These are phyloP conservation scores for Eucalyptus pauciflora DNA, from an alignment of 345 rosid genomes.

Conservation along the genomic window DNA sequence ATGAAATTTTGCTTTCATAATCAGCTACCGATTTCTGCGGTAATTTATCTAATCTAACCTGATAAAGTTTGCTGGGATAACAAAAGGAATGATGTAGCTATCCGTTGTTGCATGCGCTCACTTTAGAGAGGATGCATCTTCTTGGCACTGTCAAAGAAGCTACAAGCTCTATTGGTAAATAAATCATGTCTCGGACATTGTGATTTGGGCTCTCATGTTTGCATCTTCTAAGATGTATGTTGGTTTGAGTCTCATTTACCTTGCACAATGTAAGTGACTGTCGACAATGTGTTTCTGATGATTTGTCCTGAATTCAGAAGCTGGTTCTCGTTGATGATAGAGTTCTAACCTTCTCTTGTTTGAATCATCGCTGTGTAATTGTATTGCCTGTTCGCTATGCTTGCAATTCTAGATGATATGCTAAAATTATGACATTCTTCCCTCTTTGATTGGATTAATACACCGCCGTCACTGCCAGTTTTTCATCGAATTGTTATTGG, in stretches of 20 bases:
- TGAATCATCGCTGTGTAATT: background rate
- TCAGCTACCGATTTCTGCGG: background rate
- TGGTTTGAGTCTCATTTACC: accelerated
- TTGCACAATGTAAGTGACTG: background rate
- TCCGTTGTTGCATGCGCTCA: background rate
- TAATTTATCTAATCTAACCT: background rate
- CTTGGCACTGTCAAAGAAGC: background rate
- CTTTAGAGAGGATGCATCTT: background rate
- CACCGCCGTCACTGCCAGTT: background rate
- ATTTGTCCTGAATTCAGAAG: background rate
- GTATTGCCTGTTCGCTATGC: background rate
- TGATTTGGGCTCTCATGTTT: background rate
- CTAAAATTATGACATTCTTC: background rate
- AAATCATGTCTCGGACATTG: background rate
- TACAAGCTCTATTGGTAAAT: background rate
- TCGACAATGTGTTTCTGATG: background rate
- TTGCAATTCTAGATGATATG: background rate
- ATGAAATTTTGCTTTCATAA: background rate
- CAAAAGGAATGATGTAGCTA: background rate
- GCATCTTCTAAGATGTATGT: background rate
- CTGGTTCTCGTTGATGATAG: background rate
- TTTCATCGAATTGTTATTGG: too few species aligned
- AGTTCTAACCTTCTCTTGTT: background rate
- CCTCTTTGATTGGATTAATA: background rate
- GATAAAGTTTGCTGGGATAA: background rate